These are phyloP conservation scores for Solanum appendiculatum DNA, from an alignment of 257 asterid species.

Conservation along the genomic window DNA sequence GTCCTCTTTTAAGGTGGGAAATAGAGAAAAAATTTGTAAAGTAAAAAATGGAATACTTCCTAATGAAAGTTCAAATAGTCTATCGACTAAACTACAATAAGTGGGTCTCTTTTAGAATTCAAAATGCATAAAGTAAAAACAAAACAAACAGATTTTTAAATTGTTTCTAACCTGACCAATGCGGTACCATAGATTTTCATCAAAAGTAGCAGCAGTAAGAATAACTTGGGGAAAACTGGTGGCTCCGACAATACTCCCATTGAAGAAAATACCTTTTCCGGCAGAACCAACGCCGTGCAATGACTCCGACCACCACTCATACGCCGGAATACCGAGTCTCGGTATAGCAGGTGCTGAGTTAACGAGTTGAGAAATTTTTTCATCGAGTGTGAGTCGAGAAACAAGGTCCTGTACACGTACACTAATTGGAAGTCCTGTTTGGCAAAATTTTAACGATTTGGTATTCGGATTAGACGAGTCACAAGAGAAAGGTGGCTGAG, in stretches of 20 bases:
- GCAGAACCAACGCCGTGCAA: conserved; percentile 78
- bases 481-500: conserved; percentile 64
- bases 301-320: conserved; percentile 95
- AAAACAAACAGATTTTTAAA: neutral
- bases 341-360: conserved; percentile 65
- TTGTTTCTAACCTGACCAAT: conserved; percentile 47
- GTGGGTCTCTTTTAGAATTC: neutral
- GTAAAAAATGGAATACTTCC: neutral
- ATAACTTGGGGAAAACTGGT: conserved; percentile 91
- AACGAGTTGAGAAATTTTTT: conserved; percentile 71
- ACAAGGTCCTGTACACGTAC: conserved; percentile 56
- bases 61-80: neutral
- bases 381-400: conserved; percentile 68
- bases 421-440: conserved; percentile 33
- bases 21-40: neutral
- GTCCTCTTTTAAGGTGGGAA: neutral
- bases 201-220: conserved; percentile 82
- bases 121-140: neutral
- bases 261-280: conserved; percentile 50
- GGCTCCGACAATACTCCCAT: conserved; percentile 44
- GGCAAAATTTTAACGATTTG: conserved; percentile 48
- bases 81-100: too few species aligned
- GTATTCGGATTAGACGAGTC: conserved; percentile 30
- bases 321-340: conserved; percentile 69
- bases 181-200: conserved; percentile 71